phyloP scores from a whole-genome alignment of 1,284 basidiomycete species.

The Marasmius oreades region DNA sequence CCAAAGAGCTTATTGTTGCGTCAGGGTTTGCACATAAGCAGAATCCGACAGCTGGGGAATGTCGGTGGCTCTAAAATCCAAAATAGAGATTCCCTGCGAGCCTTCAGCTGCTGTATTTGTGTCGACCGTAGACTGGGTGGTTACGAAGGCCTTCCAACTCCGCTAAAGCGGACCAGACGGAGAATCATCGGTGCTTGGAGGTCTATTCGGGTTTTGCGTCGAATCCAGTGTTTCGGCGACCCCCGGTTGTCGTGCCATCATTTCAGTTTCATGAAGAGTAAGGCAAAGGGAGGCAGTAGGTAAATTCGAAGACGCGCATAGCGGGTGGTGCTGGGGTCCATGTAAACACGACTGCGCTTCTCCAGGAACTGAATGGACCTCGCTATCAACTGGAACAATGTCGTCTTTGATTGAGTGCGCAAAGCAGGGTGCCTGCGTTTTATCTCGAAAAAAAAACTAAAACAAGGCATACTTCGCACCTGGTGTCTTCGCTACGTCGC shows the following conservation, averaged over 20 bases:
- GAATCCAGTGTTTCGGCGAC: not conserved
- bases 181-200: no score
- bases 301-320: not conserved
- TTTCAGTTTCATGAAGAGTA: constrained; percentile 7
- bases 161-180: not conserved
- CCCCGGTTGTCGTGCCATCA: constrained; percentile 8
- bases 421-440: not conserved
- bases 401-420: not conserved
- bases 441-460: not conserved
- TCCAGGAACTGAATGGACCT: no score
- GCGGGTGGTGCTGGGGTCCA: not conserved
- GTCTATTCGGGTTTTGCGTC: not conserved
- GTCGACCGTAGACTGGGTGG: not conserved
- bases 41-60: constrained; percentile 38
- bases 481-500: not conserved
- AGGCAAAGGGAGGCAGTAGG: not conserved
- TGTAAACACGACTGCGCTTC: no score
- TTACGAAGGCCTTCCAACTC: not conserved
- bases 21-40: constrained; percentile 31
- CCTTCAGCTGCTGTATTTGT: constrained; percentile 29
- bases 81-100: constrained; percentile 44
- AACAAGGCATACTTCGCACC: not conserved
- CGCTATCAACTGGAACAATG: not conserved
- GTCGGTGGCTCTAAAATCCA: constrained; percentile 46
- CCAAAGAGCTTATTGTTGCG: constrained; percentile 33